A percentile compares a stretch with the other conserved stretches of the same genome.
Conservation (phyloP, 1,284 basidiomycete genomes). For the Ustilago trichophora region DNA sequence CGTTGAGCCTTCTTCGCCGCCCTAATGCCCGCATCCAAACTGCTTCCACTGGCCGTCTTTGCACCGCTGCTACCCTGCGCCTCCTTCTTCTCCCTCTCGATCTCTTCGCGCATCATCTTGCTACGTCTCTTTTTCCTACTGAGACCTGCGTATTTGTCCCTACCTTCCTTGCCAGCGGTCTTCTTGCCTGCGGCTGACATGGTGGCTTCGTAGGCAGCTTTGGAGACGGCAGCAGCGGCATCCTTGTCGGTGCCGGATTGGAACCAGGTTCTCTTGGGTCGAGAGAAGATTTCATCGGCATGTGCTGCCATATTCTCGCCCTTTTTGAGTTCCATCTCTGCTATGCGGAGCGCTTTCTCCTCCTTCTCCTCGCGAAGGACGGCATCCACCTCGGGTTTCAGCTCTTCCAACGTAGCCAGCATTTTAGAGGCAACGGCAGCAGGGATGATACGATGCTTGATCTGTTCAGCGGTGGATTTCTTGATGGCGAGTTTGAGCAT, state of each 20-base stretch:
- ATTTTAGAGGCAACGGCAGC: slow-evolving; percentile 80
- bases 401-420: slow-evolving; percentile 75
- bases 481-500: slow-evolving; percentile 96
- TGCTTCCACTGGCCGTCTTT: slow-evolving; percentile 12
- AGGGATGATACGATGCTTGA: slow-evolving; percentile 89
- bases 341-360: slow-evolving; percentile 78
- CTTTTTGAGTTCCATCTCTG: slow-evolving; percentile 95
- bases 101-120: slow-evolving; percentile 58
- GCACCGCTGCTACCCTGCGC: slow-evolving; percentile 12
- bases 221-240: slow-evolving; percentile 61
- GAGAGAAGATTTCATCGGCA: slow-evolving; percentile 89
- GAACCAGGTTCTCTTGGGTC: slow-evolving; percentile 98
- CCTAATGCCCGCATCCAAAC: slow-evolving; percentile 52
- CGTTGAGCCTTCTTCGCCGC: slow-evolving; percentile 58
- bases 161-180: slow-evolving; percentile 4
- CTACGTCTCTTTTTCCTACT: slow-evolving; percentile 55
- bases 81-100: slow-evolving; percentile 45
- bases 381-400: slow-evolving; percentile 82
- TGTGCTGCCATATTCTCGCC: slow-evolving; percentile 96
- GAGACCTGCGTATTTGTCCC: slow-evolving; percentile 56
- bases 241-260: slow-evolving; percentile 84
- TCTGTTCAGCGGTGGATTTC: slow-evolving; percentile 81
- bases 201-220: slow-evolving; percentile 50
- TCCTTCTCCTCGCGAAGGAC: slow-evolving; percentile 93
- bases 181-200: slow-evolving; percentile 37